phyloP scores from a whole-genome alignment of 164 flowering plant genomes.

The Berberis vulgaris region DNA sequence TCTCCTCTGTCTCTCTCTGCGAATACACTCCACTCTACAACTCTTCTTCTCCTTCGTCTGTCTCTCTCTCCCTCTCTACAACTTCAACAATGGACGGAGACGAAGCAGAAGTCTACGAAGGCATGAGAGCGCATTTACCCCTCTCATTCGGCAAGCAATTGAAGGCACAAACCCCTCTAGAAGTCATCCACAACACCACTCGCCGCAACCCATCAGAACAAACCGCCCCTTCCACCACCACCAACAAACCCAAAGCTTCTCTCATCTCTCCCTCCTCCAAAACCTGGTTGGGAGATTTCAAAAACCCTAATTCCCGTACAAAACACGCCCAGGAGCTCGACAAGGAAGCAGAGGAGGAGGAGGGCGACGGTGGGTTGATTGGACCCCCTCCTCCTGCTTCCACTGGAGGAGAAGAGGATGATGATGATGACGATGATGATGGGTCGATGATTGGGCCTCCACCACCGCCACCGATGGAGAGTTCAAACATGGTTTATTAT shows the following conservation, averaged over 20 bases:
- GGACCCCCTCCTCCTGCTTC: slow-evolving; percentile 48
- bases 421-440: slow-evolving; percentile 19
- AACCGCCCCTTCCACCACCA: background rate
- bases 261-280: slow-evolving; percentile 41
- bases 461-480: too few species aligned
- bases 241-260: background rate
- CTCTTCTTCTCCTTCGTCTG: background rate
- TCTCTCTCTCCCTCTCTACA: background rate
- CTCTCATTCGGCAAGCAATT: slow-evolving; percentile 76
- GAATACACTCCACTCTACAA: too few species aligned
- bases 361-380: slow-evolving; percentile 33
- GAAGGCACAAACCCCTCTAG: slow-evolving; percentile 63
- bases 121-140: slow-evolving; percentile 77
- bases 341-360: slow-evolving; percentile 23
- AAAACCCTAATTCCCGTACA: slow-evolving; percentile 40
- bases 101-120: slow-evolving; percentile 75
- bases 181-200: slow-evolving; percentile 66
- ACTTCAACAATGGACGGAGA: slow-evolving; percentile 29
- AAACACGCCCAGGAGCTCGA: slow-evolving; percentile 12
- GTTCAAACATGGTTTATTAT: background rate
- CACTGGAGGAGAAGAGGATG: slow-evolving; percentile 11
- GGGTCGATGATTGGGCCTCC: slow-evolving; percentile 14
- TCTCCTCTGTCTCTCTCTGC: too few species aligned
- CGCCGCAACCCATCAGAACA: slow-evolving; percentile 33
- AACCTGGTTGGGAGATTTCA: slow-evolving; percentile 39